These are phyloP conservation scores for Spizellomyces sp. DNA, from an alignment of 192 early-diverging fungal genomes.

Conservation along the genomic window DNA sequence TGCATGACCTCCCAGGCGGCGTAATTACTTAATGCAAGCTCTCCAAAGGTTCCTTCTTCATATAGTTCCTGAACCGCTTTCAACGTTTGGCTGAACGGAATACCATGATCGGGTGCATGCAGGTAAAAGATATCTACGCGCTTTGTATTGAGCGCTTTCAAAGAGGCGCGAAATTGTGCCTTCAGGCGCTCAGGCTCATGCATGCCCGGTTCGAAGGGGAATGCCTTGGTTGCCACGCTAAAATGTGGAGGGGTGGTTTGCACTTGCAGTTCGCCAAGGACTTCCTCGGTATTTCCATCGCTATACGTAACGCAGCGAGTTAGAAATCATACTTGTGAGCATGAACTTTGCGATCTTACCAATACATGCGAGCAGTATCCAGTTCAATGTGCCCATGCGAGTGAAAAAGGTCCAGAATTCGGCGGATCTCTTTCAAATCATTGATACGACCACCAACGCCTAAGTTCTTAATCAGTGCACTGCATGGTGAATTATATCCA, in stretches of 20 bases:
- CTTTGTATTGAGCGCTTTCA: slow-evolving; percentile 46
- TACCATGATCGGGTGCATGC: slow-evolving; percentile 60
- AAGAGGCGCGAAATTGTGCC: slow-evolving; percentile 39
- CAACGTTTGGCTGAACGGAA: slow-evolving; percentile 55
- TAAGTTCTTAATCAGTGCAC: slow-evolving; percentile 14
- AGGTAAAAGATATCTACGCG: slow-evolving; percentile 67
- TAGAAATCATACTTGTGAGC: not conserved
- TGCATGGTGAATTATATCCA: no score
- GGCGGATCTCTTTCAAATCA: slow-evolving; percentile 36
- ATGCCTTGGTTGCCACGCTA: slow-evolving; percentile 61
- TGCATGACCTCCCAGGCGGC: slow-evolving; percentile 54
- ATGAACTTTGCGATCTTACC: slow-evolving; percentile 6
- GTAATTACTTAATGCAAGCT: slow-evolving; percentile 28
- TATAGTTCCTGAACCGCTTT: slow-evolving; percentile 61
- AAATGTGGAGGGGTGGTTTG: slow-evolving; percentile 24
- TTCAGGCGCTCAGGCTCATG: slow-evolving; percentile 43
- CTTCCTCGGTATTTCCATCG: slow-evolving; percentile 62
- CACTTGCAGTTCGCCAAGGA: slow-evolving; percentile 36
- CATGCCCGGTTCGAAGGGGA: slow-evolving; percentile 42
- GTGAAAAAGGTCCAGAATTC: slow-evolving; percentile 42
- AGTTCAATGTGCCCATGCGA: slow-evolving; percentile 47
- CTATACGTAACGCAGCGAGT: slow-evolving; percentile 28
- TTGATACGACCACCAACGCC: slow-evolving; percentile 51
- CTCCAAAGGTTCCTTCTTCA: slow-evolving; percentile 49
- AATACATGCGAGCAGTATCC: slow-evolving; percentile 54